Evolutionary conservation across 1,284 basidiomycete genomes (phyloP).

Genomic region (Fomitopsis betulina): DNA sequence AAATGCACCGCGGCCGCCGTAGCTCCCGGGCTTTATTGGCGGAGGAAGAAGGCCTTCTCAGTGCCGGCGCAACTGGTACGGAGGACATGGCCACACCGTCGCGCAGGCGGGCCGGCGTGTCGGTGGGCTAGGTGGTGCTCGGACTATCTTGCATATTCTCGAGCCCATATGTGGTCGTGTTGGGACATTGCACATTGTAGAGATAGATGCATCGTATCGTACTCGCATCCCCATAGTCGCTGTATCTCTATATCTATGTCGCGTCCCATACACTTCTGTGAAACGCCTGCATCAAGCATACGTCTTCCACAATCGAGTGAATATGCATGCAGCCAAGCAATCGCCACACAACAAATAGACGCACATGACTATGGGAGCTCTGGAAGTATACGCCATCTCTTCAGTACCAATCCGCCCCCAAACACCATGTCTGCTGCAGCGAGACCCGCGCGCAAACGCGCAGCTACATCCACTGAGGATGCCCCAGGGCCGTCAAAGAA

Average conservation of each 20-base stretch:
- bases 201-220: neutral
- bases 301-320: neutral
- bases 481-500: conserved; percentile 21
- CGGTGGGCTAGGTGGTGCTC: conserved; percentile 1
- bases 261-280: neutral
- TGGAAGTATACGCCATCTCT: too few species aligned
- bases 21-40: conserved; percentile 18
- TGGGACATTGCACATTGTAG: neutral
- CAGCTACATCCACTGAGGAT: conserved; percentile 41
- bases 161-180: neutral
- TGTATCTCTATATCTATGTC: neutral
- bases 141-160: neutral
- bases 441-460: conserved; percentile 51
- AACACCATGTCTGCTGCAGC: conserved; percentile 24
- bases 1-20: conserved; percentile 19
- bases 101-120: conserved; percentile 18
- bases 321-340: too few species aligned
- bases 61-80: conserved; percentile 22
- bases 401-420: neutral
- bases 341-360: neutral
- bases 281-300: too few species aligned
- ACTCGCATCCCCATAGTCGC: neutral
- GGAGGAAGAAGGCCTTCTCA: conserved; percentile 27
- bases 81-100: conserved; percentile 21
- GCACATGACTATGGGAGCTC: neutral